A percentile compares a stretch with the other conserved stretches of the same genome.
These are phyloP conservation scores for Delphinella strobiligena DNA, from an alignment of 2,329 filamentous ascomycete genomes.

Conservation along the genomic window DNA sequence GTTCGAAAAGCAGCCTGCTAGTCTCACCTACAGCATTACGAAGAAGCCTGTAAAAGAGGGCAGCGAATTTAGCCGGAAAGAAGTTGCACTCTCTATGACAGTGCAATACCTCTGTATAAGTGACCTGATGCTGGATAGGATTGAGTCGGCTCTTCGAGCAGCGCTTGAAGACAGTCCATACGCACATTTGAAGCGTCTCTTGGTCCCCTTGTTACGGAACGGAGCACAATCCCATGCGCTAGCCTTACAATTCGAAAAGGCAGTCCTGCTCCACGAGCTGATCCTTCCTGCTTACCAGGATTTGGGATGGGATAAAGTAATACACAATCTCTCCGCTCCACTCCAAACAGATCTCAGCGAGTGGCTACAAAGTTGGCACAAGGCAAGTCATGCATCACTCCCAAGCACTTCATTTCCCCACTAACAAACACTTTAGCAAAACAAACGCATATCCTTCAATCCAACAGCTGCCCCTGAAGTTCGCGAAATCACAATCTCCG, in stretches of 20 bases:
- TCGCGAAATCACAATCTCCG: constrained; percentile 66
- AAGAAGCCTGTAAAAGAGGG: constrained; percentile 32
- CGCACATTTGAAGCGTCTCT: constrained; percentile 34
- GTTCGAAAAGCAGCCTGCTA: constrained; percentile 71
- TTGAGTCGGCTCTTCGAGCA: constrained; percentile 33
- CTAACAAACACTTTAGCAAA: too few relatives aligned
- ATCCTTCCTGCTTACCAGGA: constrained; percentile 39
- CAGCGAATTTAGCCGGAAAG: constrained; percentile 17
- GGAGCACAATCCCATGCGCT: constrained; percentile 34
- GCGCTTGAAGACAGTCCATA: constrained; percentile 38
- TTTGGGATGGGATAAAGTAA: constrained; percentile 41
- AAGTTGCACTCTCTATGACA: constrained; percentile 47
- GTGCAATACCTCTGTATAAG: constrained; percentile 67
- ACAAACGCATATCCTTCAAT: constrained; percentile 15
- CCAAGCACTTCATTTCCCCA: too few relatives aligned
- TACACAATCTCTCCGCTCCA: constrained; percentile 38
- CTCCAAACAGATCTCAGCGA: constrained; percentile 30
- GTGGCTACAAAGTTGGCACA: constrained; percentile 48
- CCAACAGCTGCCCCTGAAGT: constrained; percentile 18
- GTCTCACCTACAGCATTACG: constrained; percentile 66
- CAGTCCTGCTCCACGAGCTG: constrained; percentile 41
- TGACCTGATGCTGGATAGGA: constrained; percentile 50
- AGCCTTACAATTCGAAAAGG: constrained; percentile 39
- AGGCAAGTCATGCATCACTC: constrained; percentile 25
- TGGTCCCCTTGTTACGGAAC: constrained; percentile 38